Conservation (phyloP, 2,329 filamentous ascomycete genomes). For the Ophiostoma sp. region DNA sequence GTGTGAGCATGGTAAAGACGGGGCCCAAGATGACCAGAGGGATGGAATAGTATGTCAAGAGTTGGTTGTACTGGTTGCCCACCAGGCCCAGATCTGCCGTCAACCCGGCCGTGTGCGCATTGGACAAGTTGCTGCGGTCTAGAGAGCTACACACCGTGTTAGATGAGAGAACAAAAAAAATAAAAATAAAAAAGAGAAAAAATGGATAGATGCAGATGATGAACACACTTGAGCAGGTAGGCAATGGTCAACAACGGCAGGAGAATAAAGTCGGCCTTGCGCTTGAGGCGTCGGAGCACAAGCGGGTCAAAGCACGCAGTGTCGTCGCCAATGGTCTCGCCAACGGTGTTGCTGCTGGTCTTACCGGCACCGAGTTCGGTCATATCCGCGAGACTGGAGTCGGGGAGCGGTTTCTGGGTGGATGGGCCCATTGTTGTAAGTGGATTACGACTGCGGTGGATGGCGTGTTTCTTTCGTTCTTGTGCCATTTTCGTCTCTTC, state of each 20-base stretch:
- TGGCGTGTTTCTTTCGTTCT: not conserved
- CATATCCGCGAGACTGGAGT: not conserved
- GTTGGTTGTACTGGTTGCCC: not conserved
- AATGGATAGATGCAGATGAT: not conserved
- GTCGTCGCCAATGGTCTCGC: no score
- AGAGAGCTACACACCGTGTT: not conserved
- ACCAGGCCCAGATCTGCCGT: not conserved
- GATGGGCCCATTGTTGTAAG: not conserved
- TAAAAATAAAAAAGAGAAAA: not conserved
- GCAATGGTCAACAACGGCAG: not conserved
- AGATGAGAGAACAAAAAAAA: no score
- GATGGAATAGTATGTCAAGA: not conserved
- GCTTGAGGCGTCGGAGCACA: not conserved
- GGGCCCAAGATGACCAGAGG: not conserved
- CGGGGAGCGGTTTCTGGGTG: not conserved
- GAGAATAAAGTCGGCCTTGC: not conserved
- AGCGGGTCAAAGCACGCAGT: not conserved
- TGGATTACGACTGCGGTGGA: not conserved
- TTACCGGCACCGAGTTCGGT: not conserved
- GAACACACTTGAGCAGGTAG: not conserved
- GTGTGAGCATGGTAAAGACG: not conserved
- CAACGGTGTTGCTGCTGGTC: not conserved
- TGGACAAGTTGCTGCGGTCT: not conserved
- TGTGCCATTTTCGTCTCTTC: not conserved
- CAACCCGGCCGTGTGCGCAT: not conserved